Conservation (phyloP, 1,139 yeast genomes). For the Blastobotrys arbuscula region DNA sequence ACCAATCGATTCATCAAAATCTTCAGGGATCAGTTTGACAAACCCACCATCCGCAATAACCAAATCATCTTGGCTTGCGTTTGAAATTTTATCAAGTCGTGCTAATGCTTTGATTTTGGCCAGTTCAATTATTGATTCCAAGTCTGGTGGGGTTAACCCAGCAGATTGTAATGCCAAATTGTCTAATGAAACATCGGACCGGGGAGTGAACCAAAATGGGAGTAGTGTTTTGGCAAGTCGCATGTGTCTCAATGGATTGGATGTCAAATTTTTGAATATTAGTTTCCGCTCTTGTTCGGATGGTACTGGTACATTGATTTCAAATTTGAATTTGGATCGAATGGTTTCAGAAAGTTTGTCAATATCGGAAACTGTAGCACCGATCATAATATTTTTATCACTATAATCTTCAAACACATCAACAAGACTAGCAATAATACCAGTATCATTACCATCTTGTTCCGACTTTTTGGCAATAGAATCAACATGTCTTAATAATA, state of each 20-base stretch:
- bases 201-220: conserved; percentile 25
- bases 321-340: conserved; percentile 69
- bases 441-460: conserved; percentile 51
- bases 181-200: conserved; percentile 52
- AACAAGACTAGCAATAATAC: conserved; percentile 54
- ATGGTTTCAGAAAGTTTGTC: conserved; percentile 65
- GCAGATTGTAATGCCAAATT: conserved; percentile 82
- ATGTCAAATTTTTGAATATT: conserved; percentile 52
- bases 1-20: conserved; percentile 67
- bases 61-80: conserved; percentile 19
- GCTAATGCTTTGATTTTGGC: conserved; percentile 56
- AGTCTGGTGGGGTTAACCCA: conserved; percentile 83
- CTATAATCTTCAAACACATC: conserved; percentile 56
- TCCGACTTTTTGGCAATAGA: conserved; percentile 64
- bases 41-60: conserved; percentile 39
- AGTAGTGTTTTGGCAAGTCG: conserved; percentile 14
- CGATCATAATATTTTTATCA: conserved; percentile 39
- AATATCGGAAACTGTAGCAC: conserved; percentile 66
- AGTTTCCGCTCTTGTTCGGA: conserved; percentile 63
- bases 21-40: conserved; percentile 53
- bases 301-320: conserved; percentile 71
- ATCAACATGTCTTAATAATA: conserved; percentile 70
- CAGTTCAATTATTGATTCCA: conserved; percentile 61
- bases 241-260: conserved; percentile 17
- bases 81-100: conserved; percentile 37